Evolutionary conservation across 139 green algal genomes (phyloP), one percentile per base, ranked within the genome.

Genomic region (Micromonas pusilla): DNA sequence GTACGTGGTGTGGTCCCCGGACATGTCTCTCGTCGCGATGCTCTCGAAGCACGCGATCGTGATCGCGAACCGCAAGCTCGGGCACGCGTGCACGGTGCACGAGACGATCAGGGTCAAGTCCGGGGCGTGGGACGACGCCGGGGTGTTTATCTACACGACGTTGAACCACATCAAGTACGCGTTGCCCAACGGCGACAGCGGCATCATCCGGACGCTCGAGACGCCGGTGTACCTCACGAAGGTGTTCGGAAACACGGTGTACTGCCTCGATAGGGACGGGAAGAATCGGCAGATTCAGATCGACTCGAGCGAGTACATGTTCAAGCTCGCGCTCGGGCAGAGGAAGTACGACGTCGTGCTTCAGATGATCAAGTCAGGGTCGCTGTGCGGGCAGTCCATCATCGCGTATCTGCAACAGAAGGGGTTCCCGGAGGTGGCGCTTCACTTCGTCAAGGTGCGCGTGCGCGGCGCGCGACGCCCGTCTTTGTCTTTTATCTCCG

Each of bases 151-250:
- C 23, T 99, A 99, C 90, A 97, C 94, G 64, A 99, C 94, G 2
- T 90, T 99, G 25, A 99, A 99, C 88, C 96, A 99, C 92, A 91
- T 99, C 85, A 99, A 99, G 83, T 97, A 97, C 89, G 98, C 93
- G 87, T 88, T 99, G 80, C 93, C 95, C 73, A 97, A 97, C 81
- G 96, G 96, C 3, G 96, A 99, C 90, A 89, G 73, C 52, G 96
- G 96, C 77, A 97, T 98, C 83, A 95, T 99, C 80, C 90, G 92
- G 73, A 99, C 95, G 26, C 90, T 99, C 54, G 94, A 98, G 37
- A 83, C 88, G 52, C 94, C 95, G 13, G 88, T 99, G 25, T 99
- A 99, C 89, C 86, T 99, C 77, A 96, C 92, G 9, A 83, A 83
- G 30, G 88, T 96, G n/a, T 76, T 83, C 25, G 90, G 87, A 77